A percentile compares a stretch with the other conserved stretches of the same genome.
Conservation (phyloP, 2,329 filamentous ascomycete genomes). For the Fusarium sp. region DNA sequence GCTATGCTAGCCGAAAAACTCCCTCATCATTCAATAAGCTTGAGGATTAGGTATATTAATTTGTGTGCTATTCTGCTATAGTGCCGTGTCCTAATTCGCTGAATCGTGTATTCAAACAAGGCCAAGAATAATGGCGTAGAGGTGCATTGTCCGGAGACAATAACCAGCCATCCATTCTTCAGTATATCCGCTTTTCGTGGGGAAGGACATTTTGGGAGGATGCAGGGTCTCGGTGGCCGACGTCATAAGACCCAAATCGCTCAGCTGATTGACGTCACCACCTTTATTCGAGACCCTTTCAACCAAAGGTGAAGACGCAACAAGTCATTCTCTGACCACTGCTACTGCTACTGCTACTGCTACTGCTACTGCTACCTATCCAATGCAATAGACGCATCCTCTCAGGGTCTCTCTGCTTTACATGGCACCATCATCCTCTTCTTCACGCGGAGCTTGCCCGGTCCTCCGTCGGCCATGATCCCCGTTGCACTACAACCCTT, state of each 20-base stretch:
- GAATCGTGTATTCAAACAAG: too few relatives aligned
- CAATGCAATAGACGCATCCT: too few relatives aligned
- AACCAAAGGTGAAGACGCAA: background rate
- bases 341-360: too few relatives aligned
- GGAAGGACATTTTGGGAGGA: slow-evolving; percentile 7
- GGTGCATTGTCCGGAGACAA: slow-evolving; percentile 24
- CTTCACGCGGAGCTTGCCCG: slow-evolving; percentile 7
- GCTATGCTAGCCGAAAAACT: slow-evolving; percentile 14
- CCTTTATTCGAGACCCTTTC: background rate
- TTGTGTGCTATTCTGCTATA: background rate
- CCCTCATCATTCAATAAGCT: slow-evolving; percentile 18
- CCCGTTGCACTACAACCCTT: slow-evolving; percentile 5
- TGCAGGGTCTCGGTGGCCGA: slow-evolving; percentile 40
- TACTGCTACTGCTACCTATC: too few relatives aligned
- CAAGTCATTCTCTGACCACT: background rate
- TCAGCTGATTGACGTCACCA: slow-evolving; percentile 41
- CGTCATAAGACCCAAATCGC: slow-evolving; percentile 35
- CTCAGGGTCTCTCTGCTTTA: background rate
- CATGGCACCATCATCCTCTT: slow-evolving; percentile 9
- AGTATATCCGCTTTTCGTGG: slow-evolving; percentile 17
- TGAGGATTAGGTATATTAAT: slow-evolving; percentile 4
- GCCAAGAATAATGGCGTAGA: slow-evolving; percentile 44
- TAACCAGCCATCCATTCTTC: slow-evolving; percentile 23
- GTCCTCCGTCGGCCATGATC: background rate
- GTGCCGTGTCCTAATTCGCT: slow-evolving; percentile 9